Evolutionary conservation across 148 eudicot genomes (phyloP).

Genomic region (Nepenthes gracilis): DNA sequence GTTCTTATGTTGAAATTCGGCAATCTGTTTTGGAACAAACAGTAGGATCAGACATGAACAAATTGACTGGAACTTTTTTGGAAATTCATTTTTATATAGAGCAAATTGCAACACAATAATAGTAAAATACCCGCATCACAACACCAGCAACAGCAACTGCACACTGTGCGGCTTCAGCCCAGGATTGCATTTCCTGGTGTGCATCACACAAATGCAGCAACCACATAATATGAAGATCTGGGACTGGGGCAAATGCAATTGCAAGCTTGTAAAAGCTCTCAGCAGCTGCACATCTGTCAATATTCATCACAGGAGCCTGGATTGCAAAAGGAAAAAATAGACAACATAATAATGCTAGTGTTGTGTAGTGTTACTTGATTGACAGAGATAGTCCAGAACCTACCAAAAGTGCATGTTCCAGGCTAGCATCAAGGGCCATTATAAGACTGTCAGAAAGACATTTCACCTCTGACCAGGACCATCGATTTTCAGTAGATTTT

Average conservation of each 20-base stretch:
- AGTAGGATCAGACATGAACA: no score
- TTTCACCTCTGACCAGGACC: constrained; percentile 96
- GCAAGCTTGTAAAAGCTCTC: constrained; percentile 97
- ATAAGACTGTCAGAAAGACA: constrained; percentile 61
- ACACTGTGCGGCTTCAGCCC: constrained; percentile 99
- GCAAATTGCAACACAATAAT: background rate
- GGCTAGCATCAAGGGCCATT: constrained; percentile 92
- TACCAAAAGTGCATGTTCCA: constrained; percentile 95
- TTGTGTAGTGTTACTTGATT: no score
- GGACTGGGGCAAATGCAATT: constrained; percentile 95
- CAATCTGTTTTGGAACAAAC: no score
- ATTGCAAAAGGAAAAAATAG: background rate
- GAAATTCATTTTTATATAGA: background rate
- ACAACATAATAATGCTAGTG: no score
- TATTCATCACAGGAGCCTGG: constrained; percentile 83
- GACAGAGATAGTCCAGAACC: constrained; percentile 2
- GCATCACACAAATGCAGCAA: constrained; percentile 96
- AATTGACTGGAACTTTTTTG: background rate
- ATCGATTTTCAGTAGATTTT: constrained; percentile 41
- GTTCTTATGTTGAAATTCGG: no score
- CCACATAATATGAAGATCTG: constrained; percentile 99
- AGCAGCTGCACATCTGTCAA: constrained; percentile 93
- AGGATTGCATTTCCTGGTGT: constrained; percentile 99
- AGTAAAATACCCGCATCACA: constrained; percentile 74
- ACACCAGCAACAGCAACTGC: constrained; percentile 99